Evolutionary conservation across 345 rosid genomes (phyloP), one percentile per base, ranked within the genome.

Genomic region (Dovyalis caffra): DNA sequence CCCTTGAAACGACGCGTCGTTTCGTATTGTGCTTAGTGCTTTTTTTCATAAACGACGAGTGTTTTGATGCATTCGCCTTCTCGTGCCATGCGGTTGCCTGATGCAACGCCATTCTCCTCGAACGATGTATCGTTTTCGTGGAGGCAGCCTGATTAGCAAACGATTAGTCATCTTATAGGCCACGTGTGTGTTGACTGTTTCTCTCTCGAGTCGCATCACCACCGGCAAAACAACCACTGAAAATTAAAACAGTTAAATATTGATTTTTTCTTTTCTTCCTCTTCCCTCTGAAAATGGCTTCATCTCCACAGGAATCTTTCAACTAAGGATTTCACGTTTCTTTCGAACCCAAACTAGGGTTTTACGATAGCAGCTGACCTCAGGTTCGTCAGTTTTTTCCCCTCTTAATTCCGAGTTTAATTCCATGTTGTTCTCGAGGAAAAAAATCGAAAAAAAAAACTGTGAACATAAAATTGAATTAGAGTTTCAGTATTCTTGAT

Each of bases 381-480:
- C 66, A 69, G 83, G 84, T 83, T 76, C 56, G 79, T 78, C 60
- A 6, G 5, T 2, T 66, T 78, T 15, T 29, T n/a, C 7, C 7
- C 28, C 35, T 14, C 25, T 37, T 34, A 34, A n/a, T 74, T 67
- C 14, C 1, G 8, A 18, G 7, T 31, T 64, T 65, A 60, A 40
- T 31, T 20, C 53, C 45, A 73, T 74, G 72, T n/a, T 83, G 68
- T 31, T n/a, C 21, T 31, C 64, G 23, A 49, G 43, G 20, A 66
- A 60, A 5, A 21, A 15, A 2, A 38, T 38, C 12, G 10, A 38
- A 38, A 12, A 38, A 43, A n/a, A n/a, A n/a, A n/a, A n/a, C n/a
- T n/a, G n/a, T n/a, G n/a, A n/a, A n/a, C n/a, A n/a, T n/a, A n/a
- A n/a, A n/a, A n/a, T n/a, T n/a, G n/a, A n/a, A n/a, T n/a, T n/a